Evolutionary conservation across 768 basidiomycete genomes (phyloP).

Genomic region (Hericium rajendrae): DNA sequence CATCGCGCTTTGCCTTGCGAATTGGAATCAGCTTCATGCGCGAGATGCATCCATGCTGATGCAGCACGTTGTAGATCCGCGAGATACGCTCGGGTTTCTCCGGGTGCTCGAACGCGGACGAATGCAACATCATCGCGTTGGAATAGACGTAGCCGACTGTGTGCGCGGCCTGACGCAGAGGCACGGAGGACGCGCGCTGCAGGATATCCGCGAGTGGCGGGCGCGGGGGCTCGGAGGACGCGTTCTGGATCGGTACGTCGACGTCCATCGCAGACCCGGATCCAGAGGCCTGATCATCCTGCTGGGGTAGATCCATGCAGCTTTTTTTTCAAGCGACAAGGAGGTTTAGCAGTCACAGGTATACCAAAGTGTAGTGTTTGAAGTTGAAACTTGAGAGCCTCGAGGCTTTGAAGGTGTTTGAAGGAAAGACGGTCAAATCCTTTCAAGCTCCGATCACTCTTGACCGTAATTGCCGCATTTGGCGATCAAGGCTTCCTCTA

Average conservation of each 20-base stretch:
- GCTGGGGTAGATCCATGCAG: too few species aligned
- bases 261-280: conserved; percentile 1
- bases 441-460: too few species aligned
- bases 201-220: not conserved
- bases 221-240: not conserved
- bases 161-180: conserved; percentile 11
- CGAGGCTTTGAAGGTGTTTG: not conserved
- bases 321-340: too few species aligned
- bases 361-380: not conserved
- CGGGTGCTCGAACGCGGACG: conserved; percentile 63
- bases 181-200: conserved; percentile 21
- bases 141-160: conserved; percentile 84
- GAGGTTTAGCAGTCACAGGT: not conserved
- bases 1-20: conserved; percentile 61
- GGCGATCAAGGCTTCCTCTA: not conserved
- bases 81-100: conserved; percentile 72
- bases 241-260: not conserved
- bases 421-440: too few species aligned
- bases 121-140: conserved; percentile 78
- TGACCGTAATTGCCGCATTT: not conserved
- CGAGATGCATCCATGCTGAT: conserved; percentile 44
- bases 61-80: conserved; percentile 59
- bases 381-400: not conserved
- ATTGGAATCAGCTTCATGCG: conserved; percentile 77
- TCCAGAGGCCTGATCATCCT: too few species aligned